These are phyloP conservation scores for Amniculicola lignicola DNA, from an alignment of 495 filamentous ascomycete species.

Conservation along the genomic window DNA sequence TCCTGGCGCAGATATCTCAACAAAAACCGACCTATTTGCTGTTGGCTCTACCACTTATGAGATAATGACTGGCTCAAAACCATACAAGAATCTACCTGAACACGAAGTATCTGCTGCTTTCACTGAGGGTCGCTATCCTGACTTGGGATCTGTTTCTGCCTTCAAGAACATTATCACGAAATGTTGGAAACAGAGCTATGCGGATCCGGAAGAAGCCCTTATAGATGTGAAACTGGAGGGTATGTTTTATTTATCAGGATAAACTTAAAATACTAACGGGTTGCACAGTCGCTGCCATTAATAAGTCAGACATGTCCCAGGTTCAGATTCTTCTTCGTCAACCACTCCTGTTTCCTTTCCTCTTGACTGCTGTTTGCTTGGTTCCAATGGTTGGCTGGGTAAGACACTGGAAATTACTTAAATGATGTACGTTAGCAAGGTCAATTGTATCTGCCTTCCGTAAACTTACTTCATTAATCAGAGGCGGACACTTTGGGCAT, in stretches of 20 bases:
- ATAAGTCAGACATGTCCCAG: background rate
- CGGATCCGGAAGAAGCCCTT: too few relatives aligned
- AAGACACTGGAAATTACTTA: background rate
- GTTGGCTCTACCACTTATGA: constrained; percentile 37
- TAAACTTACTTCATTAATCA: too few relatives aligned
- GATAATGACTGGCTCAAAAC: constrained; percentile 36
- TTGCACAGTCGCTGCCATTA: background rate
- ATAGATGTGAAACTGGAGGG: background rate
- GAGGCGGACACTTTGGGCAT: too few relatives aligned
- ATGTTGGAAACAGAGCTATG: too few relatives aligned
- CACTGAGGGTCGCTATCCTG: background rate
- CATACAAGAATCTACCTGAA: constrained; percentile 39
- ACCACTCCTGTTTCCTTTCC: background rate
- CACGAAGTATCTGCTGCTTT: constrained; percentile 28
- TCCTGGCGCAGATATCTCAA: constrained; percentile 2
- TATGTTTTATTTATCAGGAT: background rate
- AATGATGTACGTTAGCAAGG: too few relatives aligned
- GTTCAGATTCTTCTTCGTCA: background rate
- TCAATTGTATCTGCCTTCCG: too few relatives aligned
- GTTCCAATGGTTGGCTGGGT: background rate
- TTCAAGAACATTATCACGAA: background rate
- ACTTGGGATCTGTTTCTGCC: background rate
- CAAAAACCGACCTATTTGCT: constrained; percentile 35
- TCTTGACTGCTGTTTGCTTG: background rate
- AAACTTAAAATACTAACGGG: background rate